Conservation (phyloP, 352 stramenopile genomes). For the Pythium graminicola region DNA sequence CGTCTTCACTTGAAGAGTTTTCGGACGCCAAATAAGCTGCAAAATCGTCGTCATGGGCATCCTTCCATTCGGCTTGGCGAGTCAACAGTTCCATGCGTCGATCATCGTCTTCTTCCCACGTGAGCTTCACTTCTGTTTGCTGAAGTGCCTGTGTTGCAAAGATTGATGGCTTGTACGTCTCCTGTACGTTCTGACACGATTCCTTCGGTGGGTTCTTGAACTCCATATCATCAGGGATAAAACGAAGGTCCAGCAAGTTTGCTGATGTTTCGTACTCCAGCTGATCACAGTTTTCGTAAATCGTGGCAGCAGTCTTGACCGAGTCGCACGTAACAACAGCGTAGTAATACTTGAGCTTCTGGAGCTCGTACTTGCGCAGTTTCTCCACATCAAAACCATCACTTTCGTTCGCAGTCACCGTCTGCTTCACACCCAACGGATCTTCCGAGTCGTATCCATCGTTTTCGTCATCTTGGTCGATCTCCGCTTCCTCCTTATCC, state of each 20-base stretch:
- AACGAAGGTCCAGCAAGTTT: conserved; percentile 93
- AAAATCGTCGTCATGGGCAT: conserved; percentile 90
- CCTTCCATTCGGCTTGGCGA: conserved; percentile 68
- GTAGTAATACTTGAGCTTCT: conserved; percentile 99
- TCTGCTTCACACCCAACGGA: conserved; percentile 60
- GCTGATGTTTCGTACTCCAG: conserved; percentile 97
- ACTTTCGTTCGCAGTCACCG: conserved; percentile 42
- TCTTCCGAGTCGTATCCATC: conserved; percentile 67
- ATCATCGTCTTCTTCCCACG: conserved; percentile 94
- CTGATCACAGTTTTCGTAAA: conserved; percentile 95
- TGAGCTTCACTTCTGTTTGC: conserved; percentile 91
- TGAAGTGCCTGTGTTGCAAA: conserved; percentile 92
- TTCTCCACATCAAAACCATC: conserved; percentile 93
- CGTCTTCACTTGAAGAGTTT: conserved; percentile 48
- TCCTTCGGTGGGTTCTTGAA: conserved; percentile 88
- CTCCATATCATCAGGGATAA: conserved; percentile 88
- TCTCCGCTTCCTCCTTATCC: conserved; percentile 21
- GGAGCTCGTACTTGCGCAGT: conserved; percentile 94
- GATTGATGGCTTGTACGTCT: conserved; percentile 92
- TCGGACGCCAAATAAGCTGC: conserved; percentile 91
- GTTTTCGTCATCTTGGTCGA: conserved; percentile 24
- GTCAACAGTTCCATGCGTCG: conserved; percentile 85
- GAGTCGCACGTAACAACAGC: conserved; percentile 93
- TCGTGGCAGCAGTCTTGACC: conserved; percentile 84
- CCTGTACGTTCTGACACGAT: conserved; percentile 72